Evolutionary conservation across 2,329 filamentous ascomycete genomes (phyloP).

Genomic region (Fusarium redolens): DNA sequence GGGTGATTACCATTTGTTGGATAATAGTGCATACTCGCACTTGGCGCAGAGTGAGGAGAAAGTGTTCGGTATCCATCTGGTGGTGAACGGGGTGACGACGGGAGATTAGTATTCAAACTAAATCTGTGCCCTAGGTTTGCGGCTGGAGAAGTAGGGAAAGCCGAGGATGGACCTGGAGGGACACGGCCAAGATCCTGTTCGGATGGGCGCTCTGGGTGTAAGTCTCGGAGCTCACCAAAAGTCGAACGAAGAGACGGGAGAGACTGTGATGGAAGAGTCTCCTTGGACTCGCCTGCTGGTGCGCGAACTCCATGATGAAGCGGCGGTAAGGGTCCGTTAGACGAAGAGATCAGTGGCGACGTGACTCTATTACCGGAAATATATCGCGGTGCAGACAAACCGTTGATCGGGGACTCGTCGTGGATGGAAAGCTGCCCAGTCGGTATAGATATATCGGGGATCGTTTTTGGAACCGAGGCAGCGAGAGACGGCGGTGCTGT

Average conservation of each 20-base stretch:
- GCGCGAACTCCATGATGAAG: constrained; percentile 53
- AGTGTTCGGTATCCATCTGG: constrained; percentile 59
- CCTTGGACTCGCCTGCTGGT: constrained; percentile 50
- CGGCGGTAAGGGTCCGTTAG: constrained; percentile 51
- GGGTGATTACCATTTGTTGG: constrained; percentile 48
- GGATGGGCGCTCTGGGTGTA: constrained; percentile 46
- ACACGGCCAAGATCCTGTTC: constrained; percentile 48
- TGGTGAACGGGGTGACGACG: constrained; percentile 63
- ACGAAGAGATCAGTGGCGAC: constrained; percentile 39
- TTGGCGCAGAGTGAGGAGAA: constrained; percentile 59
- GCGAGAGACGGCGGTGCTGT: constrained; percentile 16
- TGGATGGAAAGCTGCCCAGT: constrained; percentile 50
- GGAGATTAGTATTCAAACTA: constrained; percentile 46
- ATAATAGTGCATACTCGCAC: constrained; percentile 55
- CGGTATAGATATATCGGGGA: constrained; percentile 46
- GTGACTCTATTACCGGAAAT: constrained; percentile 22
- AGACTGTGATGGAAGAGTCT: constrained; percentile 52
- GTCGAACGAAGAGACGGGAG: constrained; percentile 55
- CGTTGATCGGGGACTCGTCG: constrained; percentile 44
- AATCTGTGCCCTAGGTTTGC: constrained; percentile 45
- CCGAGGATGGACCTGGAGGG: constrained; percentile 39
- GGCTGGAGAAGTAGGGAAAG: constrained; percentile 50
- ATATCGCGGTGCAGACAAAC: constrained; percentile 17
- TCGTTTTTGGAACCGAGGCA: constrained; percentile 32
- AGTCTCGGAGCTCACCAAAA: constrained; percentile 50